phyloP scores from a whole-genome alignment of 2,329 filamentous ascomycete species.

The Lecanosticta acicola region DNA sequence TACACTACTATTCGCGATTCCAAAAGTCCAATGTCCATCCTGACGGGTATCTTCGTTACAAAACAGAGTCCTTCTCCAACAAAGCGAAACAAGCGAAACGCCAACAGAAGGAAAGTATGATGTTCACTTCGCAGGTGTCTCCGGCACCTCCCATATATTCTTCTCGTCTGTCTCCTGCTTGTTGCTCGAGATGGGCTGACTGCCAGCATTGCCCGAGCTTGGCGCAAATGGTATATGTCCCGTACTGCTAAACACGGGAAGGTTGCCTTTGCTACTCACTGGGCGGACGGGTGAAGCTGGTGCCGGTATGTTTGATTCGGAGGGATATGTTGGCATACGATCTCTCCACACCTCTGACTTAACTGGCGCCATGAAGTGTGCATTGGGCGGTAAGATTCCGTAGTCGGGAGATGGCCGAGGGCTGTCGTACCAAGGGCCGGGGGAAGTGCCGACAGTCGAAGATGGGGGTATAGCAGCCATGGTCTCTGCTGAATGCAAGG shows the following conservation, averaged over 20 bases:
- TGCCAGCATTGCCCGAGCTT: constrained; percentile 4
- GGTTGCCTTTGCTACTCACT: constrained; percentile 6
- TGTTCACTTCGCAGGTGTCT: constrained; percentile 33
- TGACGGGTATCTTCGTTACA: not conserved
- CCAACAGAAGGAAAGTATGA: not conserved
- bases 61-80: not conserved
- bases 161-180: not conserved
- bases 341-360: too few relatives aligned
- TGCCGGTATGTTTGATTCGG: not conserved
- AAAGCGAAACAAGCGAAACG: not conserved
- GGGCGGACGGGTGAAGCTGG: not conserved
- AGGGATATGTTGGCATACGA: not conserved
- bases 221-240: constrained; percentile 31
- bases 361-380: too few relatives aligned
- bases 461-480: too few relatives aligned
- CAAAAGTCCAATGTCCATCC: not conserved
- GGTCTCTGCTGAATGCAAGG: not conserved
- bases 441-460: too few relatives aligned
- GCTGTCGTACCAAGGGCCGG: too few relatives aligned
- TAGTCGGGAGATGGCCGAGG: too few relatives aligned
- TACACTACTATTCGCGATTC: not conserved
- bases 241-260: constrained; percentile 29
- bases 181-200: not conserved
- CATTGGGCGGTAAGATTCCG: too few relatives aligned
- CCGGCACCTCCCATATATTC: constrained; percentile 43